Percentiles rank a stretch among this genome's conserved stretches.
Conservation (phyloP, 2,329 filamentous ascomycete species). For the Periconia macrospinosa region DNA sequence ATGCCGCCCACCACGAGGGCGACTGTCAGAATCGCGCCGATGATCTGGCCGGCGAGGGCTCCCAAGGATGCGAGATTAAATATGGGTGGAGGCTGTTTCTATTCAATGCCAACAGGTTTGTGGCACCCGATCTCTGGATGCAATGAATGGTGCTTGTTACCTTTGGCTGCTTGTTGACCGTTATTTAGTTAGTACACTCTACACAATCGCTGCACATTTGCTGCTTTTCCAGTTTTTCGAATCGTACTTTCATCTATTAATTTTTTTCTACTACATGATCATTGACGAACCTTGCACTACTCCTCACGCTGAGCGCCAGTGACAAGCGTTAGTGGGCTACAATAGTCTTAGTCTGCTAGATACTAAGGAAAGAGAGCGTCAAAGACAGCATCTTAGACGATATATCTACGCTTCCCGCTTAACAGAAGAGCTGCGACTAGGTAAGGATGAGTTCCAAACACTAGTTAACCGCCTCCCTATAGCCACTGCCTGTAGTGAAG, state of each 20-base stretch:
- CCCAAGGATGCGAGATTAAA: neutral
- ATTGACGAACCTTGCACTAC: slow-evolving; percentile 2
- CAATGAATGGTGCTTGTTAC: neutral
- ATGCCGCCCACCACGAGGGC: too few relatives aligned
- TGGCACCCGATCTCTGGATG: neutral
- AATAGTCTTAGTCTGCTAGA: slow-evolving; percentile 6
- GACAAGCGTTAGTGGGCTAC: slow-evolving; percentile 11
- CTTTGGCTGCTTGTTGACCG: slow-evolving; percentile 1
- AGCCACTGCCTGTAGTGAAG: slow-evolving; percentile 7
- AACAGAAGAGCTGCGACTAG: slow-evolving; percentile 5
- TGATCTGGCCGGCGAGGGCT: too few relatives aligned
- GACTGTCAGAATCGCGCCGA: too few relatives aligned
- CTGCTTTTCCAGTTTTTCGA: neutral
- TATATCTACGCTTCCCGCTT: slow-evolving; percentile 4
- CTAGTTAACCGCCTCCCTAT: slow-evolving; percentile 11
- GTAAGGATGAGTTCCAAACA: slow-evolving; percentile 9
- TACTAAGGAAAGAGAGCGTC: slow-evolving; percentile 4
- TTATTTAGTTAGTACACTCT: slow-evolving; percentile 3
- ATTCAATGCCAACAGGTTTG: slow-evolving; percentile 10
- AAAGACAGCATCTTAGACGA: slow-evolving; percentile 7
- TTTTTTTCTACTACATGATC: slow-evolving; percentile 7
- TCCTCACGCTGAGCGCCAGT: slow-evolving; percentile 7
- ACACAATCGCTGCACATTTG: neutral
- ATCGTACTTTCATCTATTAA: slow-evolving; percentile 5
- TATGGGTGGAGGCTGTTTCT: slow-evolving; percentile 10